A percentile compares a stretch with the other conserved stretches of the same genome.
Conservation (phyloP, 78 protist species). For the Chrysochromulina parva region DNA sequence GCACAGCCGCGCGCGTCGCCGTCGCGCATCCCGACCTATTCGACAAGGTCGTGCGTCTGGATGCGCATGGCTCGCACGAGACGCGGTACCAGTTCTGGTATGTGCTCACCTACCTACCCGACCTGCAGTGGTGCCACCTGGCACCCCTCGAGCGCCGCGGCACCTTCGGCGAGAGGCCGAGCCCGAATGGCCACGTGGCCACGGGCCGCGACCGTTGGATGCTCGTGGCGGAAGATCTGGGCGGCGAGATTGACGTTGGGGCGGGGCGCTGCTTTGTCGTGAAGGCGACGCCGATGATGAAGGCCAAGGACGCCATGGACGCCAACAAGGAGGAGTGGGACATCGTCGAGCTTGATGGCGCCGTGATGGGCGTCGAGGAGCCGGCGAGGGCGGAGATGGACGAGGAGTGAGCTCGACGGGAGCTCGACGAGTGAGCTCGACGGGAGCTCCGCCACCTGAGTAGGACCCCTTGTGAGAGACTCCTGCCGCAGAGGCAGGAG, state of each 20-base stretch:
- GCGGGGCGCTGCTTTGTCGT: not conserved
- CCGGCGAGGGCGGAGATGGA: too few relatives aligned
- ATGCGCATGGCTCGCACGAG: not conserved
- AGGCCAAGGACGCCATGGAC: too few relatives aligned
- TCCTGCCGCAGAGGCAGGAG: too few relatives aligned
- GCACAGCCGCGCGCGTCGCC: not conserved
- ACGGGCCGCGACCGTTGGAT: conserved; percentile 22
- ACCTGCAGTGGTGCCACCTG: conserved; percentile 48
- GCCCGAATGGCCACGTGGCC: not conserved
- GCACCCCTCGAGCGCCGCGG: conserved; percentile 26
- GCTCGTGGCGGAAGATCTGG: conserved; percentile 29
- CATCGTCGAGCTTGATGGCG: too few relatives aligned
- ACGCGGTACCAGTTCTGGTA: not conserved
- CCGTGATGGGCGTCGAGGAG: too few relatives aligned
- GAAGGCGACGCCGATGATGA: too few relatives aligned
- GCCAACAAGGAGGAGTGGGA: too few relatives aligned
- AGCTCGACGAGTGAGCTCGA: too few relatives aligned
- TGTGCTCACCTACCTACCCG: conserved; percentile 18
- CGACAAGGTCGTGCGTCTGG: not conserved
- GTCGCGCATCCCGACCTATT: not conserved
- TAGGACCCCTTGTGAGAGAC: too few relatives aligned
- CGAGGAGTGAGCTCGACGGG: too few relatives aligned
- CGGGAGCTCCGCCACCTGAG: too few relatives aligned
- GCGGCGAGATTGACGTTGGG: conserved; percentile 22
- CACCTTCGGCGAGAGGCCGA: not conserved